Conservation (phyloP, 2,329 filamentous ascomycete genomes). For the Stagonosporopsis cucurbitacearum region DNA sequence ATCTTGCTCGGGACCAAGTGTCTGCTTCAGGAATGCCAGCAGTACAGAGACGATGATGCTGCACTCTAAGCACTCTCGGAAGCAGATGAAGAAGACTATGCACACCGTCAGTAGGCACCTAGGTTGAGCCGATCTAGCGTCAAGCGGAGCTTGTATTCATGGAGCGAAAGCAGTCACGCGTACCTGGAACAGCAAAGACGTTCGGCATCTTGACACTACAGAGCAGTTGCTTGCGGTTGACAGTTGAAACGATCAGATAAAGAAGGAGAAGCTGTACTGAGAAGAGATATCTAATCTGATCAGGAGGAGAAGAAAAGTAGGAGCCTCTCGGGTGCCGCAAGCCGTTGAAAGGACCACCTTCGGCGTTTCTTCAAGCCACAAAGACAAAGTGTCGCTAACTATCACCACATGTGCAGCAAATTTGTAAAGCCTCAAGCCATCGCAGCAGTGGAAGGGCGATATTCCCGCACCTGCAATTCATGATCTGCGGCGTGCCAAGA, state of each 20-base stretch:
- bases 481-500: conserved; percentile 26
- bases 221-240: not conserved
- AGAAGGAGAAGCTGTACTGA: not conserved
- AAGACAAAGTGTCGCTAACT: not conserved
- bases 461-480: conserved; percentile 12
- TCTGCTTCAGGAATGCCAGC: conserved; percentile 83
- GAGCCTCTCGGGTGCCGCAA: conserved; percentile 1
- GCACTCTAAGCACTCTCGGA: conserved; percentile 83
- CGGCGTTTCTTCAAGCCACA: conserved; percentile 1
- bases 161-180: conserved; percentile 1
- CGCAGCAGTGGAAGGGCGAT: conserved; percentile 1
- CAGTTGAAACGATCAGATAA: conserved; percentile 6
- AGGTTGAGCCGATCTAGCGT: not conserved
- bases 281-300: conserved; percentile 35
- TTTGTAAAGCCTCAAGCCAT: conserved; percentile 4
- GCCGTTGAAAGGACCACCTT: conserved; percentile 1
- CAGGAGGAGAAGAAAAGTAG: conserved; percentile 1
- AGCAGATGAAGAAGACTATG: conserved; percentile 86
- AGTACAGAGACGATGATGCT: conserved; percentile 87
- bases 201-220: conserved; percentile 60
- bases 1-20: conserved; percentile 71
- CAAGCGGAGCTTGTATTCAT: no score
- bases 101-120: conserved; percentile 3
- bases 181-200: conserved; percentile 74
- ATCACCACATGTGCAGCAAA: conserved; percentile 4